phyloP scores from a whole-genome alignment of 2,329 filamentous ascomycete species.

The Ophiosphaerella korrae region DNA sequence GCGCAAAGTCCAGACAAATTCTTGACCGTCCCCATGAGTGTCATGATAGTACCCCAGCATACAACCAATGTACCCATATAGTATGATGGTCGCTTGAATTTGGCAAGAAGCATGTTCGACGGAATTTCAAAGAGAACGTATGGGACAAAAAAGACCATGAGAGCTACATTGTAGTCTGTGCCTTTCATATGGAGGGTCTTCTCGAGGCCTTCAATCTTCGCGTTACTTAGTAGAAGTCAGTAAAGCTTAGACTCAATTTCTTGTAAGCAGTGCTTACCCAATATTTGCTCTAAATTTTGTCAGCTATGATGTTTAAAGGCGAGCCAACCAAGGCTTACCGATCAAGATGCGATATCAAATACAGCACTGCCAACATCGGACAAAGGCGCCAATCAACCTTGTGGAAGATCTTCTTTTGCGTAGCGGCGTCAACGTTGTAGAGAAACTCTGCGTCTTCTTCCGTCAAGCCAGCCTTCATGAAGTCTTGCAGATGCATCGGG shows the following conservation, averaged over 20 bases:
- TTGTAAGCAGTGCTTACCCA: conserved; percentile 6
- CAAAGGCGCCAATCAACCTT: conserved; percentile 30
- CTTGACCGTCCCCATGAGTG: conserved; percentile 28
- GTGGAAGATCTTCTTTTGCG: conserved; percentile 29
- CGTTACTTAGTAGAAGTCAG: conserved; percentile 46
- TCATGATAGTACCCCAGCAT: conserved; percentile 33
- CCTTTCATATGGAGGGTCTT: conserved; percentile 43
- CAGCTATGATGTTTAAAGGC: not conserved
- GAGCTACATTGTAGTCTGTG: conserved; percentile 65
- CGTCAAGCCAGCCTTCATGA: conserved; percentile 19
- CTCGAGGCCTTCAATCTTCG: conserved; percentile 39
- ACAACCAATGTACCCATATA: conserved; percentile 39
- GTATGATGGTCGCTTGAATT: conserved; percentile 30
- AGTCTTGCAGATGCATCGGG: conserved; percentile 11
- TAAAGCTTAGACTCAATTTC: not conserved
- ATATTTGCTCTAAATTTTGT: conserved; percentile 38
- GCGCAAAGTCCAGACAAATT: conserved; percentile 24
- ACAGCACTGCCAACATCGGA: conserved; percentile 30
- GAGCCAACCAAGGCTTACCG: conserved; percentile 4
- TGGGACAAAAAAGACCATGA: conserved; percentile 64
- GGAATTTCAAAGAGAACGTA: conserved; percentile 45
- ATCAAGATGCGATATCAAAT: conserved; percentile 39
- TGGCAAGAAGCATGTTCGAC: conserved; percentile 50
- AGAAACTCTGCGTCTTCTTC: conserved; percentile 37
- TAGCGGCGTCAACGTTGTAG: conserved; percentile 21